These are phyloP conservation scores for Wallacemonas rigidus DNA, from an alignment of 208 protist genomes.

Conservation along the genomic window DNA sequence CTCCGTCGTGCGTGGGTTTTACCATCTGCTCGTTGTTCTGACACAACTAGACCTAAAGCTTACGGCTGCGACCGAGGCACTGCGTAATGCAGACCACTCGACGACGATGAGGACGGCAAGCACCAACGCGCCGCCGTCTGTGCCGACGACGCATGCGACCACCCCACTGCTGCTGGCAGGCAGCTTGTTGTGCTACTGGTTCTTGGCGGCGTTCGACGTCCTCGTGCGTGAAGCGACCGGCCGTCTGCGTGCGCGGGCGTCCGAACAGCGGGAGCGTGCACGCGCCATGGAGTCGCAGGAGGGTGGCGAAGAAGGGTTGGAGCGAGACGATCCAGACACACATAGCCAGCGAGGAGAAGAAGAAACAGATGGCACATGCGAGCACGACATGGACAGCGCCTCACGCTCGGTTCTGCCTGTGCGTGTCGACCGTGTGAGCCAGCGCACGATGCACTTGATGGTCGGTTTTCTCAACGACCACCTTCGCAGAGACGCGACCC, in stretches of 20 bases:
- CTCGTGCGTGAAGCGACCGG: neutral
- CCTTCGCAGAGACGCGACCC: conserved; percentile 25
- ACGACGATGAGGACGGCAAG: neutral
- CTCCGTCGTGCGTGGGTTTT: conserved; percentile 42
- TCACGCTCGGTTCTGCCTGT: neutral
- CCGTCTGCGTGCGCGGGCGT: neutral
- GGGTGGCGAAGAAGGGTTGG: neutral
- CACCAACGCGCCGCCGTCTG: neutral
- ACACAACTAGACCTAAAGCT: conserved; percentile 37
- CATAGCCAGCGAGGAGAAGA: neutral
- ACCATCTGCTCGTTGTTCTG: conserved; percentile 53
- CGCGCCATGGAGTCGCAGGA: neutral
- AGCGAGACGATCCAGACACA: too few species aligned
- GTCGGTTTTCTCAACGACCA: conserved; percentile 34
- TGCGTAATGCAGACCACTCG: neutral
- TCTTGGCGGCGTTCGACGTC: conserved; percentile 30
- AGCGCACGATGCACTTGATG: conserved; percentile 30
- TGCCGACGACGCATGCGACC: conserved; percentile 28
- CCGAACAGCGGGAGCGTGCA: neutral
- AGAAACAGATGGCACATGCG: neutral
- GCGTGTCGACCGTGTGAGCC: neutral
- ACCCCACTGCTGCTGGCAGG: conserved; percentile 65
- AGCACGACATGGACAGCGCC: too few species aligned
- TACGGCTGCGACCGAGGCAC: conserved; percentile 4
- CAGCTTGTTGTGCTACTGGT: conserved; percentile 52